Percentiles rank a stretch among this genome's conserved stretches.
Evolutionary conservation across 345 rosid species (phyloP).

Genomic region (Brassica carinata): DNA sequence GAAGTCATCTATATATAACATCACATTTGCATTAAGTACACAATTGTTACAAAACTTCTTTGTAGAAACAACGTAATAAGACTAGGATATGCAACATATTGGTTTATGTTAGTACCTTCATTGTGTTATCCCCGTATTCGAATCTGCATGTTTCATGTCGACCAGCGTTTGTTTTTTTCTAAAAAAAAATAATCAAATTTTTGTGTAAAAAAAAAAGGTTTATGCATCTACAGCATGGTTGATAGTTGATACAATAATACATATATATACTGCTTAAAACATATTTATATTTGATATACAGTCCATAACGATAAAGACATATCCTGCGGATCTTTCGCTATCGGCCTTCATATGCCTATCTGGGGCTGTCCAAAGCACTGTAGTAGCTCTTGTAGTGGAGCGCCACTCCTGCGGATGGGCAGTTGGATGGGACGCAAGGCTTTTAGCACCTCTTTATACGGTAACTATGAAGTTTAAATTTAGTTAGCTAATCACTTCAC

Average conservation of each 20-base stretch:
- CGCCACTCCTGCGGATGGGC: constrained; percentile 61
- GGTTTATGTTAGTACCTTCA: neutral
- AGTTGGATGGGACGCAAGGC: constrained; percentile 69
- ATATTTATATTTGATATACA: constrained; percentile 19
- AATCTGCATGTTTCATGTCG: neutral
- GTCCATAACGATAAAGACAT: constrained; percentile 65
- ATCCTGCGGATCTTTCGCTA: constrained; percentile 65
- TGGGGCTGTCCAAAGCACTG: constrained; percentile 62
- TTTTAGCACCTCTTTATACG: constrained; percentile 65
- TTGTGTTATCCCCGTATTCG: neutral
- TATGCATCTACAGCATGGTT: neutral
- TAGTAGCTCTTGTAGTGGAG: constrained; percentile 50
- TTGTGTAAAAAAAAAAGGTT: neutral
- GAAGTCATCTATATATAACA: neutral
- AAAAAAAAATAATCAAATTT: neutral
- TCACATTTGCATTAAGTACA: neutral
- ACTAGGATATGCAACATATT: neutral
- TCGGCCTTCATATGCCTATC: constrained; percentile 64
- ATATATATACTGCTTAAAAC: neutral
- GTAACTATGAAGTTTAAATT: constrained; percentile 31
- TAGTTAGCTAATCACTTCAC: neutral
- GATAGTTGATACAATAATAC: neutral
- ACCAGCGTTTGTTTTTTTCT: neutral
- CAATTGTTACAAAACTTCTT: neutral
- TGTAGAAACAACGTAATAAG: neutral